Evolutionary conservation across 2,329 filamentous ascomycete genomes (phyloP), one percentile per base, ranked within the genome.

Genomic region (Aspergillus pseudotamarii): DNA sequence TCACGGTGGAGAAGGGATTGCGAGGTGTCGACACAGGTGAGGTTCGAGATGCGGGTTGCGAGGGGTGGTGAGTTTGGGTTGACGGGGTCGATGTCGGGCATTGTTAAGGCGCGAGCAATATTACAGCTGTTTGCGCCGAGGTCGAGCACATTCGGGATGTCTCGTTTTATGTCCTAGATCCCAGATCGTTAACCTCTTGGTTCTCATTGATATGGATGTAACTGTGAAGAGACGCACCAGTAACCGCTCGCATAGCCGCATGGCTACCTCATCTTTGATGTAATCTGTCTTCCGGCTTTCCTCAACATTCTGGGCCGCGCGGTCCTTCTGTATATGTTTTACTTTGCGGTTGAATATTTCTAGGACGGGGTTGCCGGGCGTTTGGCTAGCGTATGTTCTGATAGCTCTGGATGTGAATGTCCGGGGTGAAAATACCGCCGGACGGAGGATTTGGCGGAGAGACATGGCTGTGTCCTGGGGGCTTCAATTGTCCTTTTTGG

Each of bases 111-210:
- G 66, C 90, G 89, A 23, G 94, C 94, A 65, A 99, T 89, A 78
- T 97, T 96, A 85, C 94, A 97, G 65, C 94, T 92, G 77, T 98
- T 97, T 66, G 95, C 94, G 66, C 95, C 95, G 36, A 97, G 88
- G 78, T 99, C 95, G 64, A 99, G 90, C 28, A 93, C 93, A 68
- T 88, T 85, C 51, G 91, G 87, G 72, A 96, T 97, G 61, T 88
- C 84, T 36, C 95, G 91, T 72, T 96, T 97, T 82, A 99, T 96
- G 75, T 98, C 94, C 91, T 94, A 10, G 26, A 30, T 32, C 12
- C 51, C 53, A 61, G 11, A 36, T 11, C 11, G 26, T 51, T 32
- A 51, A n/a, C 14, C 23, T n/a, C 16, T 4, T n/a, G 6, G 3
- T 30, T 30, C 48, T 32, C 16, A 1, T n/a, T 28, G 36, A 50